Evolutionary conservation across 2,329 filamentous ascomycete genomes (phyloP).

Genomic region (Aspergillus sp.): DNA sequence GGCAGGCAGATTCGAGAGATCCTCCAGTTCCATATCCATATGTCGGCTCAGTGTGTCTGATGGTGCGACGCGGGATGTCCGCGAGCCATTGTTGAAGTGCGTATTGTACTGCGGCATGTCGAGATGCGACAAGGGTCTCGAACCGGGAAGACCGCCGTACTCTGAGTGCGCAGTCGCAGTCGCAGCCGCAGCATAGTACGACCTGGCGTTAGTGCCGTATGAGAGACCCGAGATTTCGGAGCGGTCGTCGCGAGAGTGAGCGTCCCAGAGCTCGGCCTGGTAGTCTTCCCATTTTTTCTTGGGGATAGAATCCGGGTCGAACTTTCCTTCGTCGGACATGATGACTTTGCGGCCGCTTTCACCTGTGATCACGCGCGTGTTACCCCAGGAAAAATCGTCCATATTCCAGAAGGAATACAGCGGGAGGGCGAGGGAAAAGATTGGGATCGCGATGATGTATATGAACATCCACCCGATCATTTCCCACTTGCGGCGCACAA

Average conservation of each 20-base stretch:
- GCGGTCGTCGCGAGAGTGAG: slow-evolving; percentile 70
- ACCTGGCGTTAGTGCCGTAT: slow-evolving; percentile 71
- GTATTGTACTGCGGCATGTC: slow-evolving; percentile 32
- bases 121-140: slow-evolving; percentile 53
- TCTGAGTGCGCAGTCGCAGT: slow-evolving; percentile 55
- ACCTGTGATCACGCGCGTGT: slow-evolving; percentile 92
- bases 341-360: slow-evolving; percentile 88
- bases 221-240: slow-evolving; percentile 91
- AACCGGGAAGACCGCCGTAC: slow-evolving; percentile 55
- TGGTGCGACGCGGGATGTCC: slow-evolving; percentile 63
- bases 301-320: slow-evolving; percentile 84
- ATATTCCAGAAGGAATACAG: slow-evolving; percentile 98
- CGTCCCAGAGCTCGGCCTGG: slow-evolving; percentile 95
- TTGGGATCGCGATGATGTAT: slow-evolving; percentile 81
- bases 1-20: slow-evolving; percentile 66
- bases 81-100: slow-evolving; percentile 26
- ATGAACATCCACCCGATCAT: slow-evolving; percentile 99
- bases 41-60: slow-evolving; percentile 61
- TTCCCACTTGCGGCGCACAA: slow-evolving; percentile 93
- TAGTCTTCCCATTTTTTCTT: slow-evolving; percentile 99
- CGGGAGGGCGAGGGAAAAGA: slow-evolving; percentile 84
- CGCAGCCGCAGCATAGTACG: slow-evolving; percentile 12
- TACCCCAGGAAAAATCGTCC: slow-evolving; percentile 99
- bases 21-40: slow-evolving; percentile 64
- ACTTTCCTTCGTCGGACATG: slow-evolving; percentile 94